A percentile compares a stretch with the other conserved stretches of the same genome.
Evolutionary conservation across 176 grass and related monocot species (phyloP).

Genomic region (Zizania latifolia): DNA sequence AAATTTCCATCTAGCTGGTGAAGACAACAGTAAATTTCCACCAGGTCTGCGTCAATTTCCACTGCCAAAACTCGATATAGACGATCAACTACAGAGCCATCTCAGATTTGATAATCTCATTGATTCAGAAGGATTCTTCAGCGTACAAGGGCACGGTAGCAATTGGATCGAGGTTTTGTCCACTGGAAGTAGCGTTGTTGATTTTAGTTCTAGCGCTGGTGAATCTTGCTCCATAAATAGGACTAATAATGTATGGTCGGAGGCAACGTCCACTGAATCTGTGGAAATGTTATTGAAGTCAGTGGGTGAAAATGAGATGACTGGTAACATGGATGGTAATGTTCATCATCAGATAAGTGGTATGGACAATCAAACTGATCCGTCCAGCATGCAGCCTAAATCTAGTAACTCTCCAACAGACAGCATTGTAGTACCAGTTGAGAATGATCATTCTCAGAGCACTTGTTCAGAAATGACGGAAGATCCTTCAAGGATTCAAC

Average conservation of each 20-base stretch:
- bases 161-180: conserved; percentile 94
- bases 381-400: conserved; percentile 19
- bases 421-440: conserved; percentile 4
- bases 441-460: conserved; percentile 25
- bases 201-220: conserved; percentile 60
- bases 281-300: conserved; percentile 89
- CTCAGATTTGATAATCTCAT: conserved; percentile 70
- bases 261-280: conserved; percentile 84
- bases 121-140: conserved; percentile 72
- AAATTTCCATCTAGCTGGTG: conserved; percentile 72
- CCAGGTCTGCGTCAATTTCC: conserved; percentile 62
- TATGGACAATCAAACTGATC: conserved; percentile 45
- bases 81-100: conserved; percentile 75
- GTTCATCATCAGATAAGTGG: conserved; percentile 43
- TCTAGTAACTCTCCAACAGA: conserved; percentile 13
- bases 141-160: conserved; percentile 49
- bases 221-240: conserved; percentile 58
- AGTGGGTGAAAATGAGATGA: conserved; percentile 63
- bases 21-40: conserved; percentile 63
- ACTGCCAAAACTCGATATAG: conserved; percentile 82
- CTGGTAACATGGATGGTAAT: conserved; percentile 40
- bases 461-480: conserved; percentile 14
- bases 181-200: conserved; percentile 49
- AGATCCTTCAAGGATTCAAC: conserved; percentile 9
- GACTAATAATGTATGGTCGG: conserved; percentile 81